phyloP scores from a whole-genome alignment of 2,329 filamentous ascomycete genomes.

The Colletotrichum godetiae region DNA sequence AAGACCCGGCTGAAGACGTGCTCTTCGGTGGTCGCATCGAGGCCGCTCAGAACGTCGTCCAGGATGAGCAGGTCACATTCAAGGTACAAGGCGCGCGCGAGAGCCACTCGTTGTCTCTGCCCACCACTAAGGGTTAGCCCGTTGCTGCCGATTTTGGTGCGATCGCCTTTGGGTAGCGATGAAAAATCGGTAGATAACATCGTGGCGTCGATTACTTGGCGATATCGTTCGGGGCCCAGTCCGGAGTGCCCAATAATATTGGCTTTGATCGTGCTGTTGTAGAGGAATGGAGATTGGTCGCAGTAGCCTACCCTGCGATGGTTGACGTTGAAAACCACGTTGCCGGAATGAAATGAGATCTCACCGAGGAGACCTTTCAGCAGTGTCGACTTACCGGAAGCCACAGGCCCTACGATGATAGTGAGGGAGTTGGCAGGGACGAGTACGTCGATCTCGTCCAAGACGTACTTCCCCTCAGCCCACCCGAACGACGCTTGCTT shows the following conservation, averaged over 20 bases:
- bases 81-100: constrained; percentile 48
- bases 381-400: constrained; percentile 52
- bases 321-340: constrained; percentile 29
- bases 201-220: constrained; percentile 48
- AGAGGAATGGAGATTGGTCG: constrained; percentile 46
- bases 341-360: constrained; percentile 36
- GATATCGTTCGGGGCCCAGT: constrained; percentile 47
- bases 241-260: constrained; percentile 50
- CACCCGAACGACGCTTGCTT: constrained; percentile 46
- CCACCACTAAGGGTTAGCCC: constrained; percentile 57
- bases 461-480: constrained; percentile 39
- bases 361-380: constrained; percentile 50
- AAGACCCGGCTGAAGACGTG: constrained; percentile 46
- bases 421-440: constrained; percentile 46
- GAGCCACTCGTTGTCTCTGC: constrained; percentile 42
- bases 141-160: constrained; percentile 52
- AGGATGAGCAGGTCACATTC: constrained; percentile 44
- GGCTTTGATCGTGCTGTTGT: constrained; percentile 48
- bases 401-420: constrained; percentile 52
- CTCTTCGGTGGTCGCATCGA: constrained; percentile 48
- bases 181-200: constrained; percentile 46
- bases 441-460: constrained; percentile 45
- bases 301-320: constrained; percentile 43
- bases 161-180: constrained; percentile 47
- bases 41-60: constrained; percentile 50